Evolutionary conservation across 2,329 filamentous ascomycete species (phyloP), one percentile per base, ranked within the genome.

Genomic region (Whalleya microplaca): DNA sequence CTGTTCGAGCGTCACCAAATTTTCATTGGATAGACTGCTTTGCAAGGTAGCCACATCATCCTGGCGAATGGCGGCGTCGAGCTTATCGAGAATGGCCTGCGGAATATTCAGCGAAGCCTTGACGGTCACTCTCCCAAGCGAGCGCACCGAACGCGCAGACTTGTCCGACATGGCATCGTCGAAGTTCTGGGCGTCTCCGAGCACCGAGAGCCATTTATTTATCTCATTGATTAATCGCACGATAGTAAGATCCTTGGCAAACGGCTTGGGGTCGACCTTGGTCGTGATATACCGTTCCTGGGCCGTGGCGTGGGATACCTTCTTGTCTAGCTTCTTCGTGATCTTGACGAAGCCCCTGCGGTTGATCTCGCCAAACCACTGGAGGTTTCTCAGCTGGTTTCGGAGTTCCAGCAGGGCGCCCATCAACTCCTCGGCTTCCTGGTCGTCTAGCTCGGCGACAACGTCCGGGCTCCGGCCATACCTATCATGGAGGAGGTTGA

Each of bases 311-410:
- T 85, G 83, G 1, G 89, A 83, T 2, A 97, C 85, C 77, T 96
- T 97, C 78, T 99, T 99, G 76, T 99, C 95, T 45, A 97, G 80
- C 76, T 99, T 99, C 80, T 99, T 99, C 49, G 95, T 96, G 73
- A 99, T 99, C 78, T 99, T 99, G 73, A 96, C 86, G 69, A 99
- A 99, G 1, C 95, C 95, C 62, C 91, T 84, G 50, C 93, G 86
- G 73, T 99, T 99, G 69, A 98, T 94, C 76, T 98, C 94, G 48
- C 93, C 94, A 72, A 98, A 99, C 93, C 93, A 98, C 73, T 96
- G 91, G 50, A 99, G 80, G 69, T 98, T 98, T 57, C 95, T 85
- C 64, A 98, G 77, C 71, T 96, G 91, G 50, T 88, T 89, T 55
- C 95, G 86, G 58, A 98, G 81, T 75, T 99, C 95, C 29, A 98